Conservation (phyloP, 176 grass and related monocot genomes). For the Phyllostachys edulis region DNA sequence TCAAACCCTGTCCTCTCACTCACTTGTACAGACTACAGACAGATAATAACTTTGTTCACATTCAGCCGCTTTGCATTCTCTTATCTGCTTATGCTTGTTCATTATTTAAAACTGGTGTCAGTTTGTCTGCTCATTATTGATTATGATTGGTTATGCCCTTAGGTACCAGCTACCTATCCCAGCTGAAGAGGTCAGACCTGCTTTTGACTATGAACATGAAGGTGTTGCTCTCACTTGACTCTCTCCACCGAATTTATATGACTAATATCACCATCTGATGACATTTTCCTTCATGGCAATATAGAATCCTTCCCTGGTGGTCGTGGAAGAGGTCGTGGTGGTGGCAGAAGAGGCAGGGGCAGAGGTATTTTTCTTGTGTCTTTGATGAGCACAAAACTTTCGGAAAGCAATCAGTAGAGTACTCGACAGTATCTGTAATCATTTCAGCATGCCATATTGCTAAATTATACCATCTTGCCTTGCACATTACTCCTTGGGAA, state of each 20-base stretch:
- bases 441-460: neutral
- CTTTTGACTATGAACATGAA: constrained; percentile 72
- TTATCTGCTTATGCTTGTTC: neutral
- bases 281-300: neutral
- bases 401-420: neutral
- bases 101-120: neutral
- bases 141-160: constrained; percentile 18
- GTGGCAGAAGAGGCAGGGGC: constrained; percentile 66
- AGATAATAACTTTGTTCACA: neutral
- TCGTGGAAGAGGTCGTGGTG: constrained; percentile 65
- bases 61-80: neutral
- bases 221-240: constrained; percentile 30
- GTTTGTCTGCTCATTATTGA: constrained; percentile 5
- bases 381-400: neutral
- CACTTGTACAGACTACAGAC: neutral
- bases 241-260: neutral
- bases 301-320: constrained; percentile 48
- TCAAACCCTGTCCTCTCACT: neutral
- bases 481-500: neutral
- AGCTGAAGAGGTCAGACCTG: constrained; percentile 62
- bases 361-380: constrained; percentile 50
- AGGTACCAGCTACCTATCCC: constrained; percentile 91
- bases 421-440: neutral
- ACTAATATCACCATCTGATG: neutral
- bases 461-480: neutral